phyloP scores from a whole-genome alignment of 2,329 filamentous ascomycete species.

The Alternaria sp. region DNA sequence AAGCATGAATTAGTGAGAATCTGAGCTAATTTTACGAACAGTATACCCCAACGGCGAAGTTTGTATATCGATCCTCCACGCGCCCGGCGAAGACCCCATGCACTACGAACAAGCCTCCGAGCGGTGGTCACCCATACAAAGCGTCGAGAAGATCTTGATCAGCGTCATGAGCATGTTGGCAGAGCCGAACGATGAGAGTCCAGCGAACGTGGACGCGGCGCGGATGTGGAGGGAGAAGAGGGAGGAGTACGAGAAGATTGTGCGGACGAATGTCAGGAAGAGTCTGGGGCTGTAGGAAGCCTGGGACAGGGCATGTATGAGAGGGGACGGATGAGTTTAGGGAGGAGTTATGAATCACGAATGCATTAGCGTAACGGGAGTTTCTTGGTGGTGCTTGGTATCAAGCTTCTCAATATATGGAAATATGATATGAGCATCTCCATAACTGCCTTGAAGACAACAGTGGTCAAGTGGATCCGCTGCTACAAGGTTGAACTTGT shows the following conservation, averaged over 20 bases:
- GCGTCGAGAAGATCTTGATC: constrained; percentile 90
- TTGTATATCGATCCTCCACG: constrained; percentile 96
- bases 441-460: background rate
- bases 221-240: constrained; percentile 83
- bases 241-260: constrained; percentile 79
- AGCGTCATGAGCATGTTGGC: constrained; percentile 92
- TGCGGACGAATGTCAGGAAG: constrained; percentile 64
- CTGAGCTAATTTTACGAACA: constrained; percentile 31
- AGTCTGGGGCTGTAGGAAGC: constrained; percentile 45
- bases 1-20: background rate
- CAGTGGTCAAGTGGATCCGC: background rate
- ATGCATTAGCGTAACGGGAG: constrained; percentile 26
- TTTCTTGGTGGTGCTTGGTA: background rate
- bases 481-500: background rate
- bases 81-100: constrained; percentile 91
- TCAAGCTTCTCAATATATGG: background rate
- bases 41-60: constrained; percentile 87
- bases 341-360: constrained; percentile 6
- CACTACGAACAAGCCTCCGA: constrained; percentile 92
- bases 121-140: constrained; percentile 94
- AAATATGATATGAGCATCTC: background rate
- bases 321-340: background rate
- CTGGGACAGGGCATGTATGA: background rate
- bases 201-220: constrained; percentile 94
- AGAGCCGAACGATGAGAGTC: constrained; percentile 92